Conservation (phyloP, 164 flowering plant genomes). For the Stephania japonica region DNA sequence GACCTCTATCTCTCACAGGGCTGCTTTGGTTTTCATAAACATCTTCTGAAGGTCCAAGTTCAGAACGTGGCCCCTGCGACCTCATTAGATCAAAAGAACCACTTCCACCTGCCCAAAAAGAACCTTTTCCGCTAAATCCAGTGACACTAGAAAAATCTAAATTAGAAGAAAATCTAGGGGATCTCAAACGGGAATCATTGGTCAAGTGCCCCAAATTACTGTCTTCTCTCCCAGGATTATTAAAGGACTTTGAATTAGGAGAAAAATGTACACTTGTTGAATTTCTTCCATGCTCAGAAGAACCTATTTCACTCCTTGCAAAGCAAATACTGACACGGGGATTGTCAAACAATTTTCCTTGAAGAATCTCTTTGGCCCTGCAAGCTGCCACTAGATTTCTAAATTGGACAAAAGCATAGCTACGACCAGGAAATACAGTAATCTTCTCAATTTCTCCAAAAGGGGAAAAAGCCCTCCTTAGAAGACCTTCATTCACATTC, state of each 20-base stretch:
- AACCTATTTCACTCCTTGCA: conserved; percentile 61
- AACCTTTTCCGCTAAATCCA: conserved; percentile 33
- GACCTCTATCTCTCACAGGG: conserved; percentile 39
- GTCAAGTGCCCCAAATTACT: conserved; percentile 28
- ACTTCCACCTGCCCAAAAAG: conserved; percentile 30
- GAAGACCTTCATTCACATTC: conserved; percentile 63
- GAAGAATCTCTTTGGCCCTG: conserved; percentile 88
- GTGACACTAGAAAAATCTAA: conserved; percentile 37
- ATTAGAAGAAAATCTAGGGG: conserved; percentile 39
- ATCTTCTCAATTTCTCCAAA: conserved; percentile 89
- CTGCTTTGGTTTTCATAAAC: conserved; percentile 36
- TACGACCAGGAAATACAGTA: conserved; percentile 83
- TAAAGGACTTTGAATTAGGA: conserved; percentile 34
- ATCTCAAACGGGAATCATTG: conserved; percentile 33
- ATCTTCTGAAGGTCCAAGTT: conserved; percentile 31
- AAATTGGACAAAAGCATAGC: conserved; percentile 85
- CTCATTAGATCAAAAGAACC: conserved; percentile 39
- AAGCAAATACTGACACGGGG: conserved; percentile 92
- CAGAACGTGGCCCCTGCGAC: conserved; percentile 34
- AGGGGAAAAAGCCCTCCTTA: conserved; percentile 77
- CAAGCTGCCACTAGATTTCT: conserved; percentile 55
- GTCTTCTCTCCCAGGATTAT: conserved; percentile 32
- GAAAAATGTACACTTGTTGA: conserved; percentile 35
- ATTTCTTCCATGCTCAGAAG: conserved; percentile 42
- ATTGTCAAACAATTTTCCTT: conserved; percentile 87